These are phyloP conservation scores for Mycena maculata DNA, from an alignment of 768 basidiomycete genomes.

Conservation along the genomic window DNA sequence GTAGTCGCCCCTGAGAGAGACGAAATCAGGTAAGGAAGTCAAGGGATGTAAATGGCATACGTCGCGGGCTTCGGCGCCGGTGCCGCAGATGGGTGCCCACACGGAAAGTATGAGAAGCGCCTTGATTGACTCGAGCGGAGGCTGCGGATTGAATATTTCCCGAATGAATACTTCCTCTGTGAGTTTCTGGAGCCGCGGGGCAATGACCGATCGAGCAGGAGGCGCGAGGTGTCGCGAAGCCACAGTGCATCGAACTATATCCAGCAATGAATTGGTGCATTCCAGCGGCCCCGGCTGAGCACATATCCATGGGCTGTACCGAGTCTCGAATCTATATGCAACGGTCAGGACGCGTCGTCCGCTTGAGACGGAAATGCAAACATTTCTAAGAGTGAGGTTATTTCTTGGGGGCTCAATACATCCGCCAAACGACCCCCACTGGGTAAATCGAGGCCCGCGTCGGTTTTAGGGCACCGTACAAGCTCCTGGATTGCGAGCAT, in stretches of 20 bases:
- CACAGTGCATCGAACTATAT: constrained; percentile 59
- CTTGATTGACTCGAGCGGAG: constrained; percentile 54
- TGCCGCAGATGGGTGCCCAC: constrained; percentile 55
- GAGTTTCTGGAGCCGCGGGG: constrained; percentile 55
- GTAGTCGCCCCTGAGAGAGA: constrained; percentile 52
- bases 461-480: constrained; percentile 38
- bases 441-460: constrained; percentile 20
- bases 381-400: constrained; percentile 53
- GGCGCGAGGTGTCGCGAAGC: constrained; percentile 57
- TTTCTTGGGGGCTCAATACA: constrained; percentile 49
- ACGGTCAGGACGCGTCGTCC: neutral
- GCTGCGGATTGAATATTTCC: constrained; percentile 55
- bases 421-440: constrained; percentile 36
- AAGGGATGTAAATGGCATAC: too few species aligned
- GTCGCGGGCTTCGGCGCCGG: constrained; percentile 46
- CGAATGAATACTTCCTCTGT: constrained; percentile 52
- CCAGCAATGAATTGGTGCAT: constrained; percentile 46
- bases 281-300: constrained; percentile 48
- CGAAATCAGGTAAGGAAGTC: too few species aligned
- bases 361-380: constrained; percentile 36
- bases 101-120: constrained; percentile 56
- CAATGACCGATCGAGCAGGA: constrained; percentile 46
- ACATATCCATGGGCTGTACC: constrained; percentile 58
- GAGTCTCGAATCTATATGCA: constrained; percentile 52
- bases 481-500: constrained; percentile 60